Evolutionary conservation across 164 flowering plant species (phyloP), one percentile per base, ranked within the genome.

Genomic region (Cinnamomum chago): DNA sequence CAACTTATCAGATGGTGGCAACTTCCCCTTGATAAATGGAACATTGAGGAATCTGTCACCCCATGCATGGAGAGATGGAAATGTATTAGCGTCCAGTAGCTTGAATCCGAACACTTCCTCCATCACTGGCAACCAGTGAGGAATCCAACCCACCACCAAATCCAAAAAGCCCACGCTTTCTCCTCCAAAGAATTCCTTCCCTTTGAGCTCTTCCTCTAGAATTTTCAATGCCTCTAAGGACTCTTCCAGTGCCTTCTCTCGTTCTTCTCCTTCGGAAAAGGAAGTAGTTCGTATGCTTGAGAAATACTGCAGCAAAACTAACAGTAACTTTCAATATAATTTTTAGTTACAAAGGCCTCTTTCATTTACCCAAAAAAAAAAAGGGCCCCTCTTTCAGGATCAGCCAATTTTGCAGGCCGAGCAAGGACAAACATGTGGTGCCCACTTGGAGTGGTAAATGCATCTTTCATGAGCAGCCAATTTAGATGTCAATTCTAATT

Each of bases 191-290:
- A 72, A 76, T 40, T 79, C 70, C 40, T 70, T 73, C 60, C 67
- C 58, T 15, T 28, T 65, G 2, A 58, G 60, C 27, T 3, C 79
- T 79, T 27, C 28, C 3, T 27, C 85, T 0, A 84, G n/a, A 17
- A 80, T 30, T 12, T 65, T 67, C 65, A 82, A 51, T 10, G 71
- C 84, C 77, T 75, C 77, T 4, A 1, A 3, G 18, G 72, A 25
- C 17, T 82, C 81, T 68, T 72, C 25, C 14, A 55, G 2, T 13
- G 79, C 82, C 70, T 76, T 77, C 58, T 71, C 80, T 60, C 78
- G 81, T 5, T 75, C 77, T 62, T 81, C 81, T 47, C 83, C 84
- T 22, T n/a, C 47, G 0, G 47, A 7, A 7, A 0, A 1, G 0
- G 1, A 0, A 1, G 2, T 11, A 40, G 10, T 5, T 35, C 1